A percentile compares a stretch with the other conserved stretches of the same genome.
Evolutionary conservation across 2,329 filamentous ascomycete genomes (phyloP).

Genomic region (Clarireedia hainanense): DNA sequence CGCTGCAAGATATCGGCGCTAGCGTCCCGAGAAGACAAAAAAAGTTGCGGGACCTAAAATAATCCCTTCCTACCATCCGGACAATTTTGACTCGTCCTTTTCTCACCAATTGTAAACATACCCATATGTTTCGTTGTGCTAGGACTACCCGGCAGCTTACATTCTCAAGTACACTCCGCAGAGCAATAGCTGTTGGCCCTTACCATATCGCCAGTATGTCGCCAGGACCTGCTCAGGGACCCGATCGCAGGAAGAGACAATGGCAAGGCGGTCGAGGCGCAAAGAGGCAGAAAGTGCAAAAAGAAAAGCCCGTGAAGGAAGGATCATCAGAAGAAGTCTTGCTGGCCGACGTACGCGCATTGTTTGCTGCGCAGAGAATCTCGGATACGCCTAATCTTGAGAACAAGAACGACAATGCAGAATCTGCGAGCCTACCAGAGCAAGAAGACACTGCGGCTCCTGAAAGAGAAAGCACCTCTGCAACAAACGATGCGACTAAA

Average conservation of each 20-base stretch:
- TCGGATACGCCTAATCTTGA: conserved; percentile 13
- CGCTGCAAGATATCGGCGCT: no score
- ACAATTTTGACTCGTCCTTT: neutral
- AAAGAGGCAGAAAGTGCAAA: conserved; percentile 48
- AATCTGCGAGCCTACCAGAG: conserved; percentile 19
- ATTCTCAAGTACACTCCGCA: neutral
- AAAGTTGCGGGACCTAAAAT: neutral
- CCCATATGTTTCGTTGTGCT: conserved; percentile 25
- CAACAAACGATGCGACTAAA: conserved; percentile 18
- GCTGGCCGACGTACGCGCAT: conserved; percentile 50
- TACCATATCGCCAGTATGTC: conserved; percentile 14
- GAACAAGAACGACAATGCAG: conserved; percentile 23
- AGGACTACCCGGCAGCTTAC: conserved; percentile 1
- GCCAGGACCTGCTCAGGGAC: conserved; percentile 1
- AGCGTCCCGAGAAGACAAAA: no score
- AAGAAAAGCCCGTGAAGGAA: conserved; percentile 45
- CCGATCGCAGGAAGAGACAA: conserved; percentile 23
- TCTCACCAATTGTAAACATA: neutral
- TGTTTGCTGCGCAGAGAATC: conserved; percentile 36
- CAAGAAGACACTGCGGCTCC: conserved; percentile 17
- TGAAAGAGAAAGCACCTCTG: conserved; percentile 14
- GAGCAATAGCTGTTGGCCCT: neutral
- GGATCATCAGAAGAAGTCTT: conserved; percentile 62
- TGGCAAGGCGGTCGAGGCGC: conserved; percentile 25
- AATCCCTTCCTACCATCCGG: neutral